Conservation (phyloP, 2,329 filamentous ascomycete genomes). For the Dothistroma pini region DNA sequence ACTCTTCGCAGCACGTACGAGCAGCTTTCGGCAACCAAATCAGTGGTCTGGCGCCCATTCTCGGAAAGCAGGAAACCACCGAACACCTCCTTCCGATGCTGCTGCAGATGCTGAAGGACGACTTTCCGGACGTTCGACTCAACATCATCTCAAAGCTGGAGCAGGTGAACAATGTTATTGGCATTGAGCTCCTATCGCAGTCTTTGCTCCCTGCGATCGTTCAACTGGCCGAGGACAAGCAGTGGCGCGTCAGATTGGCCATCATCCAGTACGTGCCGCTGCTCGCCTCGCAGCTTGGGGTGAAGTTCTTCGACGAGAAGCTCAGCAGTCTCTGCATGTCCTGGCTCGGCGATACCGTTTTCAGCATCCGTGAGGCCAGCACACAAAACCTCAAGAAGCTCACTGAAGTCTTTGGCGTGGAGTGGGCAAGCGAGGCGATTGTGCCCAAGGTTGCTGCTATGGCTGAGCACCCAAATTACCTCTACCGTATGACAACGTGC, state of each 20-base stretch:
- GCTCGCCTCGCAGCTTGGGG: constrained; percentile 89
- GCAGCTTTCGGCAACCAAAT: constrained; percentile 95
- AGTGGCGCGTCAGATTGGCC: constrained; percentile 95
- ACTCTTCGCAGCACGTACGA: constrained; percentile 94
- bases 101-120: constrained; percentile 98
- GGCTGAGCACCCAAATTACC: constrained; percentile 97
- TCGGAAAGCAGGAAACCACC: constrained; percentile 98
- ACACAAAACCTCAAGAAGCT: constrained; percentile 98
- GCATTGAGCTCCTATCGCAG: constrained; percentile 93
- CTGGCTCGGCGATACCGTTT: constrained; percentile 97
- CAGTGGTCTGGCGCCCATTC: constrained; percentile 90
- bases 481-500: constrained; percentile 99
- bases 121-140: constrained; percentile 94
- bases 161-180: constrained; percentile 97
- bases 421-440: constrained; percentile 95
- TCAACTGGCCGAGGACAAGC: constrained; percentile 96
- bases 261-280: constrained; percentile 99
- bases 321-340: constrained; percentile 94
- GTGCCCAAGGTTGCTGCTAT: constrained; percentile 98
- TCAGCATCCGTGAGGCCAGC: constrained; percentile 95
- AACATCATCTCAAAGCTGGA: constrained; percentile 99
- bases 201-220: constrained; percentile 96
- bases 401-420: constrained; percentile 96
- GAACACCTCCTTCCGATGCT: constrained; percentile 98
- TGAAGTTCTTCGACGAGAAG: constrained; percentile 98